Percentiles rank a stretch among this genome's conserved stretches.
Evolutionary conservation across 2,329 filamentous ascomycete species (phyloP).

Genomic region (Hypoxylon sp.): DNA sequence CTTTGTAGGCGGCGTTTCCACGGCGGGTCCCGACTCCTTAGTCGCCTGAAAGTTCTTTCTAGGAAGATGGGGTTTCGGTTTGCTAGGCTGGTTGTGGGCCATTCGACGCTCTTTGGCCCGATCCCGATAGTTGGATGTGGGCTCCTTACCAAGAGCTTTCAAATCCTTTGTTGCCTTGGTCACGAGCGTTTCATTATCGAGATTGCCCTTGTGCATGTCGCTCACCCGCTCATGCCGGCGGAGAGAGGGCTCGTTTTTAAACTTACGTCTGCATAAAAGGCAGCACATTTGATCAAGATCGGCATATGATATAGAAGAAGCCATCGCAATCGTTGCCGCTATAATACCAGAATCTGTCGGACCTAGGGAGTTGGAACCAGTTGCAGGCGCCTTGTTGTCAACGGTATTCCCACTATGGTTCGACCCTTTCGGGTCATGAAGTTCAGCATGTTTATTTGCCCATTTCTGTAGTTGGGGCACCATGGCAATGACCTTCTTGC

Average conservation of each 20-base stretch:
- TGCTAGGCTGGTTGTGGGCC: slow-evolving; percentile 73
- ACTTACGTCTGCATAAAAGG: slow-evolving; percentile 61
- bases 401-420: slow-evolving; percentile 52
- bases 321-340: slow-evolving; percentile 46
- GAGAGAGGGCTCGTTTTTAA: slow-evolving; percentile 58
- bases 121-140: slow-evolving; percentile 69
- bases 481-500: slow-evolving; percentile 69
- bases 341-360: slow-evolving; percentile 34
- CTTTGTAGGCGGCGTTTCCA: slow-evolving; percentile 55
- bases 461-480: slow-evolving; percentile 79
- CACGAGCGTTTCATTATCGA: slow-evolving; percentile 51
- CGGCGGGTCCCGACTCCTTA: slow-evolving; percentile 58
- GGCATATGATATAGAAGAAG: slow-evolving; percentile 71
- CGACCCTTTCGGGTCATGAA: slow-evolving; percentile 68
- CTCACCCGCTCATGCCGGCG: slow-evolving; percentile 63
- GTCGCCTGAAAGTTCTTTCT: slow-evolving; percentile 49
- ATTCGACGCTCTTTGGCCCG: slow-evolving; percentile 77
- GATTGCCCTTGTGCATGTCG: slow-evolving; percentile 60
- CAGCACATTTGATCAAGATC: slow-evolving; percentile 65
- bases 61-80: slow-evolving; percentile 59
- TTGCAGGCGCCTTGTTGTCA: slow-evolving; percentile 52
- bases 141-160: slow-evolving; percentile 56
- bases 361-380: slow-evolving; percentile 49
- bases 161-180: slow-evolving; percentile 53
- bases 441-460: slow-evolving; percentile 78